Base-by-base conservation (phyloP, 371 early-diverging fungal species). In the Nematocida parisii region DNA sequence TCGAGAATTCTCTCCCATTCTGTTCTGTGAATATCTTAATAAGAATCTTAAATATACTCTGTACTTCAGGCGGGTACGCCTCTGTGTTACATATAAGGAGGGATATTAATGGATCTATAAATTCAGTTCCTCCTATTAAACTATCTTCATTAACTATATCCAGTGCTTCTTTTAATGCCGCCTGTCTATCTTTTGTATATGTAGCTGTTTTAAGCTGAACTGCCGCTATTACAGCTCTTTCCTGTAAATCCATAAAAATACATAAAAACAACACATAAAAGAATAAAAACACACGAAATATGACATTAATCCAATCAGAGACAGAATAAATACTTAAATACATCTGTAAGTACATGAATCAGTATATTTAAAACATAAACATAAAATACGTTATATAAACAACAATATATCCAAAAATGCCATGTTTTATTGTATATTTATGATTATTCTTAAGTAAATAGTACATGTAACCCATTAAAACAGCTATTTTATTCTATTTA, bases 171-270 rank as follows among this genome's bases (percentile, higher is more conserved):
- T 57, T 62, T 42, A 77, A 27, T 15, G 80, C 71, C 45, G 58
- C 22, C 55, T 60, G 44, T 60, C 61, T 39, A 52, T 77, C 80
- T 47, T 66, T 66, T 44, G 71, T 13, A 62, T 77, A 77, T 40
- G 80, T 77, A 13, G 80, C 47, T 39, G 70, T 39, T 54, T 77
- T 77, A 15, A 77, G 22, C 39, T 66, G 68, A 20, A 66, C 68
- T 20, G 71, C 33, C 45, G 71, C 55, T 18, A 77, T 82, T 50
- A 57, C 60, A 20, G 70, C 70, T 39, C 70, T 27, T 66, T 77
- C 70, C 33, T 77, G 80, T 9, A 61, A 24, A 58, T 77, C 71
- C 80, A 77, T 77, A 39, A 77, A 77, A 77, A 77, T 50, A 50
- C 52, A 50, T 9, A 50, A 33, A 50, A 50, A 50, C 52, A 50